Conservation (phyloP, 495 filamentous ascomycete genomes). For the Lophiostoma macrostomum region DNA sequence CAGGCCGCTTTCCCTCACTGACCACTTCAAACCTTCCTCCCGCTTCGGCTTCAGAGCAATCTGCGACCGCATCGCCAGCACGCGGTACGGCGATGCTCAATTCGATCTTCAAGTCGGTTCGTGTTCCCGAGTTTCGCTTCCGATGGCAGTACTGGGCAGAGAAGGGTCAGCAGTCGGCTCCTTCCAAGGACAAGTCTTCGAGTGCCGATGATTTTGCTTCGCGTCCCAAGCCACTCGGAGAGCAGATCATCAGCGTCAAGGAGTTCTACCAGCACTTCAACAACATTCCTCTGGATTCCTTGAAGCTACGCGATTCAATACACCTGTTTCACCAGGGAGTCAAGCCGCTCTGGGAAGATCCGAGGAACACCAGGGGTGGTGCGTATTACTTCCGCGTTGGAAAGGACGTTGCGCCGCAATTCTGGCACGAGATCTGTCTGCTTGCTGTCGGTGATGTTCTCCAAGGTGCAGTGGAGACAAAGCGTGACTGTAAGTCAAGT, state of each 20-base stretch:
- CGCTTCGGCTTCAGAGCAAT: slow-evolving; percentile 21
- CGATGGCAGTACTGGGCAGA: slow-evolving; percentile 61
- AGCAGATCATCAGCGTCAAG: slow-evolving; percentile 68
- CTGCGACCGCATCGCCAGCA: slow-evolving; percentile 39
- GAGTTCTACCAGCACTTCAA: slow-evolving; percentile 89
- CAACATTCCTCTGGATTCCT: slow-evolving; percentile 72
- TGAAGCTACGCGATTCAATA: slow-evolving; percentile 76
- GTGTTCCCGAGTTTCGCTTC: slow-evolving; percentile 52
- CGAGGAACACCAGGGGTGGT: slow-evolving; percentile 74
- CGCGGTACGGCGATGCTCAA: slow-evolving; percentile 41
- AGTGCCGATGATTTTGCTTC: slow-evolving; percentile 14
- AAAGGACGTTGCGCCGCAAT: slow-evolving; percentile 65
- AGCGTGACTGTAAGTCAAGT: slow-evolving; percentile 48
- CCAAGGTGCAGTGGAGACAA: slow-evolving; percentile 66
- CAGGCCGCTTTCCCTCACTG: slow-evolving; percentile 25
- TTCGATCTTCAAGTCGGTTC: slow-evolving; percentile 47
- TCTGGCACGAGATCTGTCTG: slow-evolving; percentile 77
- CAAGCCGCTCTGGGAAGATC: slow-evolving; percentile 86
- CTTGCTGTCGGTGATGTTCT: slow-evolving; percentile 83
- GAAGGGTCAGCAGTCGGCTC: slow-evolving; percentile 37
- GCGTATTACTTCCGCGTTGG: slow-evolving; percentile 85
- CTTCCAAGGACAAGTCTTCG: slow-evolving; percentile 6
- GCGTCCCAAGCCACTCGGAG: slow-evolving; percentile 64
- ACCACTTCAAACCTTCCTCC: slow-evolving; percentile 30
- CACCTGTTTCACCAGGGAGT: slow-evolving; percentile 88